Conservation (phyloP, 1,284 basidiomycete species). For the Cutaneotrichosporon sp. region DNA sequence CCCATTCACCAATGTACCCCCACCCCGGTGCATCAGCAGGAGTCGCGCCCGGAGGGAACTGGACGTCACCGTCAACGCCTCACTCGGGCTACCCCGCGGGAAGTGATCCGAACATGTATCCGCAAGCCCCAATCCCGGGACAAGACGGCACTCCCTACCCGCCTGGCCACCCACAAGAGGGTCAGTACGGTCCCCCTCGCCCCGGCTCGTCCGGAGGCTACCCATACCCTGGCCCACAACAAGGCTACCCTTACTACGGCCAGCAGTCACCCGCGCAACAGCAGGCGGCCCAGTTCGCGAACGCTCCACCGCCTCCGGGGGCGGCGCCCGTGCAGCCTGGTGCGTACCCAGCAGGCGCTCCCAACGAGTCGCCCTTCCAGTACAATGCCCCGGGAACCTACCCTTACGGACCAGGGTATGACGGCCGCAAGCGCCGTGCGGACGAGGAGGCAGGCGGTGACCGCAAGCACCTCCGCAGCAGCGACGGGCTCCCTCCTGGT, state of each 20-base stretch:
- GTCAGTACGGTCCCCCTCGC: slow-evolving; percentile 28
- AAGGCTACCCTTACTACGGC: slow-evolving; percentile 23
- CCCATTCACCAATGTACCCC: slow-evolving; percentile 43
- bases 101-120: slow-evolving; percentile 31
- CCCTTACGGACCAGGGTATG: slow-evolving; percentile 23
- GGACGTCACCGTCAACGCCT: slow-evolving; percentile 35
- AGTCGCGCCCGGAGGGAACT: slow-evolving; percentile 21
- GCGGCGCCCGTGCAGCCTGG: slow-evolving; percentile 4
- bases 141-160: slow-evolving; percentile 26
- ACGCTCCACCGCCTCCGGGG: slow-evolving; percentile 9
- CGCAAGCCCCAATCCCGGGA: slow-evolving; percentile 14
- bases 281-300: slow-evolving; percentile 11
- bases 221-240: slow-evolving; percentile 24
- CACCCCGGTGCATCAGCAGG: slow-evolving; percentile 3
- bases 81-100: slow-evolving; percentile 28
- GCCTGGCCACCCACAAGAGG: slow-evolving; percentile 5
- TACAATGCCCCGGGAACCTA: slow-evolving; percentile 36
- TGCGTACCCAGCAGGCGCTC: slow-evolving; percentile 7
- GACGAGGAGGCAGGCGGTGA: slow-evolving; percentile 27
- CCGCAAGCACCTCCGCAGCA: slow-evolving; percentile 18
- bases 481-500: slow-evolving; percentile 7
- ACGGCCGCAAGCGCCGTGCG: slow-evolving; percentile 33
- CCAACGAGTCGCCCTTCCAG: slow-evolving; percentile 44
- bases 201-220: slow-evolving; percentile 29
- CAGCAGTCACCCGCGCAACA: slow-evolving; percentile 19